Evolutionary conservation across 305 asterid species (phyloP).

Genomic region (Withania somnifera): DNA sequence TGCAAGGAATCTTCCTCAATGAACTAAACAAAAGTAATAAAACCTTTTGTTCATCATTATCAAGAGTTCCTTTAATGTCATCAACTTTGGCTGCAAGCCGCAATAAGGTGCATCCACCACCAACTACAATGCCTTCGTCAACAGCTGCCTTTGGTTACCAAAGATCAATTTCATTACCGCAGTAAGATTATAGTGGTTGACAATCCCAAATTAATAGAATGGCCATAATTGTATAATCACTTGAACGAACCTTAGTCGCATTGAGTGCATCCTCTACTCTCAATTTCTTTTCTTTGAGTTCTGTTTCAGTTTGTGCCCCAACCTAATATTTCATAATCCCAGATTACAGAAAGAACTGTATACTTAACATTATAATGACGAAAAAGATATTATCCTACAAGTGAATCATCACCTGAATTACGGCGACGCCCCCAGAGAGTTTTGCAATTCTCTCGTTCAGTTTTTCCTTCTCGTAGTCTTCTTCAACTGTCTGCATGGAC

Average conservation of each 20-base stretch:
- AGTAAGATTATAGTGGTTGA: not conserved
- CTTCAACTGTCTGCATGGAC: slow-evolving; percentile 54
- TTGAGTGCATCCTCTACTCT: slow-evolving; percentile 96
- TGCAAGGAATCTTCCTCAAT: not conserved
- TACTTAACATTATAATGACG: not conserved
- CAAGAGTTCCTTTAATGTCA: slow-evolving; percentile 43
- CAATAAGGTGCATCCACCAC: slow-evolving; percentile 64
- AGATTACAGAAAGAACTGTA: not conserved
- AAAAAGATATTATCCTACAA: not conserved
- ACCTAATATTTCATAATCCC: slow-evolving; percentile 26
- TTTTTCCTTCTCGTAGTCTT: slow-evolving; percentile 78
- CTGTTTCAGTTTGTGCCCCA: slow-evolving; percentile 94
- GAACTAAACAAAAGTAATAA: not conserved
- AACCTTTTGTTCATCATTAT: slow-evolving; percentile 67
- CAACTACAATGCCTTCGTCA: slow-evolving; percentile 77
- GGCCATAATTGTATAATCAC: not conserved
- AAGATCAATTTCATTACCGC: not conserved
- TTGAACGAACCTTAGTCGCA: slow-evolving; percentile 67
- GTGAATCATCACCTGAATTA: slow-evolving; percentile 49
- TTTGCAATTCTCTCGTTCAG: slow-evolving; percentile 80
- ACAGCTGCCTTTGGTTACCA: slow-evolving; percentile 41
- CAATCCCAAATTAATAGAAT: not conserved
- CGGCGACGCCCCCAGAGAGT: slow-evolving; percentile 91
- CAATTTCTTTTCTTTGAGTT: slow-evolving; percentile 82
- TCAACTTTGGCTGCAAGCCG: slow-evolving; percentile 63